Evolutionary conservation across 2,329 filamentous ascomycete species (phyloP).

Genomic region (Hypoxylon sp.): DNA sequence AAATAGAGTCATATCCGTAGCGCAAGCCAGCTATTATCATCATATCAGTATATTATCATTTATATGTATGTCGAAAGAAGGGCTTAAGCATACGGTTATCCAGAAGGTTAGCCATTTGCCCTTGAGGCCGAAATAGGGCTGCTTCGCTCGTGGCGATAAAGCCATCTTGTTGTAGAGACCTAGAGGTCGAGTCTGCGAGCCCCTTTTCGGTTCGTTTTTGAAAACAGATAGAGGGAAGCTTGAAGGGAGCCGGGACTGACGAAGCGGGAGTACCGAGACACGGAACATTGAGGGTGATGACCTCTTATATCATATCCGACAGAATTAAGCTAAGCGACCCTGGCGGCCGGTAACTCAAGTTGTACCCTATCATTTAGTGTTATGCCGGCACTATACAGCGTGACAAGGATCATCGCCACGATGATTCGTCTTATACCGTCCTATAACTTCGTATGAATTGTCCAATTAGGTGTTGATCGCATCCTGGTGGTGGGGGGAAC

Average conservation of each 20-base stretch:
- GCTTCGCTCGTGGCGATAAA: constrained; percentile 37
- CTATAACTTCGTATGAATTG: constrained; percentile 22
- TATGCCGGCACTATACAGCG: constrained; percentile 26
- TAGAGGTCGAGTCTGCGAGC: constrained; percentile 8
- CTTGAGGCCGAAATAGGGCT: constrained; percentile 51
- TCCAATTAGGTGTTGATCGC: constrained; percentile 25
- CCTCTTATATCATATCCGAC: constrained; percentile 30
- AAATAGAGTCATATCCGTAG: constrained; percentile 53
- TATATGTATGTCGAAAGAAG: not conserved
- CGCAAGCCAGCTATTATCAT: constrained; percentile 47
- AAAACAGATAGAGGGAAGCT: constrained; percentile 13
- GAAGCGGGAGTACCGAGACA: constrained; percentile 5
- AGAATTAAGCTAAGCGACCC: constrained; percentile 5
- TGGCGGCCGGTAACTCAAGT: constrained; percentile 13
- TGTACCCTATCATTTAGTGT: constrained; percentile 27
- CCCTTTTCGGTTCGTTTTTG: constrained; percentile 16
- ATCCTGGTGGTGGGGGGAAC: constrained; percentile 20
- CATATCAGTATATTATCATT: constrained; percentile 13
- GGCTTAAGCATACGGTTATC: constrained; percentile 46
- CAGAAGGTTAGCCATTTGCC: constrained; percentile 53
- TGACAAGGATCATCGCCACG: constrained; percentile 24
- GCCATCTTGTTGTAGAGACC: constrained; percentile 42
- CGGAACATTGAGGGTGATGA: constrained; percentile 1
- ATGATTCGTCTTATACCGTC: constrained; percentile 18
- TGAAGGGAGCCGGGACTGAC: constrained; percentile 11